Base-by-base conservation (phyloP, 768 basidiomycete genomes). In the Suillus bovinus region DNA sequence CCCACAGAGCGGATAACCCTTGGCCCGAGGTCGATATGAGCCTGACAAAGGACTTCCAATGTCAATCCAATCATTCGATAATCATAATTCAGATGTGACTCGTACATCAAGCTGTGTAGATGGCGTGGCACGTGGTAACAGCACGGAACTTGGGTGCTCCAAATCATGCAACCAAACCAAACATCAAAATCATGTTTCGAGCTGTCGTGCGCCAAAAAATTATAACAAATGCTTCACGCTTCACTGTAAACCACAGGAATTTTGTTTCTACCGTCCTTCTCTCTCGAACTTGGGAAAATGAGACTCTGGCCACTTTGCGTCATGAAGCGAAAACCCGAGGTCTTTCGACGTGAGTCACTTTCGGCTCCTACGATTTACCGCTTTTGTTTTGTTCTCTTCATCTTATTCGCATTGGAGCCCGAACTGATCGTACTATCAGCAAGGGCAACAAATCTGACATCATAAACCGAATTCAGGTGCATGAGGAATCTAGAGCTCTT, bases 401-500 rank as follows among this genome's bases (percentile, higher is more conserved):
- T 69, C 54, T 65, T 53, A 50, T 60, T 47, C 27, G 31, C 22
- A 39, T 38, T 13, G 31, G 29, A 53, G 46, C 20, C 44, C 29
- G n/a, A 29, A 14, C 64, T 70, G 61, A 73, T 55, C 14, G 4
- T 27, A 7, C 14, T 33, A 41, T 50, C 34, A 89, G 88, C 29
- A 81, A 76, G 64, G 88, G 87, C 3, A 85, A 79, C 72, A 90
- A 89, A 72, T 75, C 83, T 4, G 78, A 77, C 4, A 73, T 90
- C 34, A 77, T 87, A 62, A 68, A 81, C 42, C 82, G 86, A 59
- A 76, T 90, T 55, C 78, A 82, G 64, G 78, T 84, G 67, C 76
- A 81, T 54, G 85, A 87, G 49, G 71, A 76, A 36, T 67, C 65
- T 58, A 72, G 63, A 47, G 63, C 68, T 42, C 66, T 68, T 42